Evolutionary conservation across 495 filamentous ascomycete species (phyloP).

Genomic region (Penicillium antarcticum): DNA sequence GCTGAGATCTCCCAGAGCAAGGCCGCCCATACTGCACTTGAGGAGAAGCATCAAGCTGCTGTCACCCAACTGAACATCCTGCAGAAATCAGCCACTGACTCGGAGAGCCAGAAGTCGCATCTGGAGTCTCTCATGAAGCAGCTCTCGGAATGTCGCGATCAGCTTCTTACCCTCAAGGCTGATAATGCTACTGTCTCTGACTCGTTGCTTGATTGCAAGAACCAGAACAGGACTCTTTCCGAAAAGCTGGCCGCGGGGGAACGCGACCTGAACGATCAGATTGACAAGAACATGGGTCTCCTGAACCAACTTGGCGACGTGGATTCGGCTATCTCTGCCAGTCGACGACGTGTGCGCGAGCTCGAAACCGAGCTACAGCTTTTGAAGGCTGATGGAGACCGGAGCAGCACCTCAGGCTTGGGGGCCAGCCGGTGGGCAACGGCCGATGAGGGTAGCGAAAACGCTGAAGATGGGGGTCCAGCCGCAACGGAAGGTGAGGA

Average conservation of each 20-base stretch:
- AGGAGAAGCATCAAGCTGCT: conserved; percentile 30
- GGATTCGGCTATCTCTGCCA: conserved; percentile 35
- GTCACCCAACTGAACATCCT: conserved; percentile 31
- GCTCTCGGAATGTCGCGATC: conserved; percentile 32
- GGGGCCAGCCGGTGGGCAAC: conserved; percentile 43
- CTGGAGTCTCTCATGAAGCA: conserved; percentile 33
- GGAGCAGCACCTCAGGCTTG: conserved; percentile 28
- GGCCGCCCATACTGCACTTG: conserved; percentile 30
- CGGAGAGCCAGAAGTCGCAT: conserved; percentile 30
- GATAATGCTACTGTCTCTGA: conserved; percentile 27
- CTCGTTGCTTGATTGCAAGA: conserved; percentile 32
- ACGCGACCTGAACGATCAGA: conserved; percentile 40
- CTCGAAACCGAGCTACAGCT: conserved; percentile 45
- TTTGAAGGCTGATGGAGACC: conserved; percentile 30
- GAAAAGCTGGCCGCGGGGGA: conserved; percentile 36
- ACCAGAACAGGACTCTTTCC: conserved; percentile 31
- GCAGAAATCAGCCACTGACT: conserved; percentile 29
- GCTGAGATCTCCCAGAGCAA: conserved; percentile 31
- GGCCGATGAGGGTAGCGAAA: conserved; percentile 27
- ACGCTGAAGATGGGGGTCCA: conserved; percentile 34
- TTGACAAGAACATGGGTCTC: conserved; percentile 50
- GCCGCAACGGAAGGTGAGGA: conserved; percentile 51
- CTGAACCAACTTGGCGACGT: conserved; percentile 43
- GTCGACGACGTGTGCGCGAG: conserved; percentile 42
- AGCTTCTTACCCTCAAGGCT: conserved; percentile 30